A percentile compares a stretch with the other conserved stretches of the same genome.
Evolutionary conservation across 2,329 filamentous ascomycete species (phyloP).

Genomic region (Aureobasidium sp.): DNA sequence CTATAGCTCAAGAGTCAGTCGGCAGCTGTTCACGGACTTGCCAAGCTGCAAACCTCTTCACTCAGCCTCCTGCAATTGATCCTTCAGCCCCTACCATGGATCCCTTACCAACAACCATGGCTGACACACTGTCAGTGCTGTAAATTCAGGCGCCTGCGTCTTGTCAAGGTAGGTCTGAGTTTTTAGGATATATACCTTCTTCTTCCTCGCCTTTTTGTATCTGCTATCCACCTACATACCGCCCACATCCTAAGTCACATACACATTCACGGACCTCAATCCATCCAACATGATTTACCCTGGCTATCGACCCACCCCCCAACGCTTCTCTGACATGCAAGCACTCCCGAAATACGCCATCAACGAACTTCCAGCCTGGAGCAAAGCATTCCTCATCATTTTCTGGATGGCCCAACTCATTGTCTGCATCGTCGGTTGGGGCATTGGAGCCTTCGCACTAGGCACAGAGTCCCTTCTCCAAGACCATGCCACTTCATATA

Average conservation of each 20-base stretch:
- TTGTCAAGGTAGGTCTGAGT: neutral
- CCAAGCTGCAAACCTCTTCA: neutral
- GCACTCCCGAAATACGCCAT: neutral
- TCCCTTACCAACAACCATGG: neutral
- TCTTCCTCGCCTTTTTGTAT: neutral
- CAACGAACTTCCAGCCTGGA: neutral
- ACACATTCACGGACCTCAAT: neutral
- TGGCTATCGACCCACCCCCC: neutral
- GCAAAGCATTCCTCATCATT: neutral
- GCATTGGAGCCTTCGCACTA: neutral
- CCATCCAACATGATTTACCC: neutral
- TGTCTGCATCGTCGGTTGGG: neutral
- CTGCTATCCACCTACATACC: neutral
- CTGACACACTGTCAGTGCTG: slow-evolving; percentile 1
- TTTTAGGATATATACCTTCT: neutral
- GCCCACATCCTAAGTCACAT: too few species aligned
- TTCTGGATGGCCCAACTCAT: neutral
- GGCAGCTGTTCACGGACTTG: neutral
- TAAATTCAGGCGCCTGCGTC: neutral
- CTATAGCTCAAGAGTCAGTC: neutral
- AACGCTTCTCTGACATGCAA: neutral
- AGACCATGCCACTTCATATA: neutral
- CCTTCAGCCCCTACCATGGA: neutral
- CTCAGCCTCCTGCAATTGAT: slow-evolving; percentile 5
- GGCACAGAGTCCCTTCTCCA: neutral